Evolutionary conservation across 352 stramenopile genomes (phyloP).

Genomic region (Thalassiosira oceanica): DNA sequence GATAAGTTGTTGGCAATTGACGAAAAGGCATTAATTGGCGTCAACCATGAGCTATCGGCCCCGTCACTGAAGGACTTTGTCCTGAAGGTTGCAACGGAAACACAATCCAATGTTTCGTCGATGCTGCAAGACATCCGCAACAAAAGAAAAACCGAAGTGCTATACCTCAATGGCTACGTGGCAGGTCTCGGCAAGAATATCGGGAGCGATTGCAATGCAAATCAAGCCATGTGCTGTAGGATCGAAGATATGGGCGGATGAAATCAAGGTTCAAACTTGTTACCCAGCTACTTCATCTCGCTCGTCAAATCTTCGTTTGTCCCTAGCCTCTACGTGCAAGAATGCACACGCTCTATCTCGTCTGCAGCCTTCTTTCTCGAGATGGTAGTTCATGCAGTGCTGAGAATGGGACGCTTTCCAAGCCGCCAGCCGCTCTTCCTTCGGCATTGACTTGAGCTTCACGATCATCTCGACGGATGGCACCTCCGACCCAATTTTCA

Average conservation of each 20-base stretch:
- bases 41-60: conserved; percentile 15
- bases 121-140: conserved; percentile 68
- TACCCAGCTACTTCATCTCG: conserved; percentile 76
- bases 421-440: conserved; percentile 48
- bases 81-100: conserved; percentile 55
- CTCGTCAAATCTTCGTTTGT: conserved; percentile 61
- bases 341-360: conserved; percentile 74
- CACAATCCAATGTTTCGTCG: conserved; percentile 62
- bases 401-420: conserved; percentile 80
- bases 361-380: conserved; percentile 55
- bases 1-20: conserved; percentile 1
- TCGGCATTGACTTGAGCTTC: conserved; percentile 49
- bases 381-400: conserved; percentile 77
- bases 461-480: conserved; percentile 50
- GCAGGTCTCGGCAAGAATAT: conserved; percentile 40
- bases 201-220: conserved; percentile 48
- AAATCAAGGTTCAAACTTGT: too few relatives aligned
- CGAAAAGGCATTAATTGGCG: conserved; percentile 2
- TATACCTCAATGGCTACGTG: conserved; percentile 74
- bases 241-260: conserved; percentile 37
- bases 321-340: conserved; percentile 61
- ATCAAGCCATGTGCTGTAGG: conserved; percentile 38
- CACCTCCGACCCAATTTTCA: conserved; percentile 66
- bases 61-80: conserved; percentile 57
- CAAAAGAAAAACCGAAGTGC: conserved; percentile 55